Conservation (phyloP, 768 basidiomycete genomes). For the Boletus sp. region DNA sequence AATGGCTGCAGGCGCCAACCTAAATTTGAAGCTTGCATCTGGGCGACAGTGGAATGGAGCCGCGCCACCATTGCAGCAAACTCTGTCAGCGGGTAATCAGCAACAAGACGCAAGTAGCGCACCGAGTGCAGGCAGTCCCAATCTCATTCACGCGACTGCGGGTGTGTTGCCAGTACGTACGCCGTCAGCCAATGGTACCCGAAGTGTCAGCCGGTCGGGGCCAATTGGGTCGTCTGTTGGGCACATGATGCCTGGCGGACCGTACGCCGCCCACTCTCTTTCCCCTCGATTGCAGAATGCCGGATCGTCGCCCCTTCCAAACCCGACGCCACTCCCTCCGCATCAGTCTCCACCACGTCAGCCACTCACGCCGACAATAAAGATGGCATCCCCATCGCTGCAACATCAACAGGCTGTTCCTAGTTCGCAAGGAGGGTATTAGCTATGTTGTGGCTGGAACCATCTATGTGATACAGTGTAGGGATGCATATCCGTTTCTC, state of each 20-base stretch:
- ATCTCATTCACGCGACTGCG: conserved; percentile 33
- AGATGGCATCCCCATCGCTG: conserved; percentile 52
- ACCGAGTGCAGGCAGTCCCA: conserved; percentile 38
- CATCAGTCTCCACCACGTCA: conserved; percentile 51
- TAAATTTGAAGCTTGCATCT: conserved; percentile 38
- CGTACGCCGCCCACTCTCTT: conserved; percentile 41
- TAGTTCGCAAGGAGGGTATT: conserved; percentile 54
- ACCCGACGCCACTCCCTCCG: conserved; percentile 35
- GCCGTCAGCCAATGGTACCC: conserved; percentile 59
- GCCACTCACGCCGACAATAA: conserved; percentile 50
- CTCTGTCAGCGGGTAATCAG: conserved; percentile 20
- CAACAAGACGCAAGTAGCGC: conserved; percentile 23
- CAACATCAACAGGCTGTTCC: conserved; percentile 55
- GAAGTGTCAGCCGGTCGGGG: conserved; percentile 38
- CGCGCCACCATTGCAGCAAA: conserved; percentile 23
- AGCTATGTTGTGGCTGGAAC: conserved; percentile 18
- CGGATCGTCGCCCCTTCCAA: conserved; percentile 46
- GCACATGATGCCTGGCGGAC: conserved; percentile 39
- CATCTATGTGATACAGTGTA: conserved; percentile 11
- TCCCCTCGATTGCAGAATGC: conserved; percentile 50
- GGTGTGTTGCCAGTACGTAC: conserved; percentile 42
- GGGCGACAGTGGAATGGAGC: conserved; percentile 41
- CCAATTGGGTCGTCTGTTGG: conserved; percentile 20
- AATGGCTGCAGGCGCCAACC: conserved; percentile 21
- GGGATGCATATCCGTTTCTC: conserved; percentile 14